Conservation (phyloP, 257 asterid species). For the Solanum tacnaense region DNA sequence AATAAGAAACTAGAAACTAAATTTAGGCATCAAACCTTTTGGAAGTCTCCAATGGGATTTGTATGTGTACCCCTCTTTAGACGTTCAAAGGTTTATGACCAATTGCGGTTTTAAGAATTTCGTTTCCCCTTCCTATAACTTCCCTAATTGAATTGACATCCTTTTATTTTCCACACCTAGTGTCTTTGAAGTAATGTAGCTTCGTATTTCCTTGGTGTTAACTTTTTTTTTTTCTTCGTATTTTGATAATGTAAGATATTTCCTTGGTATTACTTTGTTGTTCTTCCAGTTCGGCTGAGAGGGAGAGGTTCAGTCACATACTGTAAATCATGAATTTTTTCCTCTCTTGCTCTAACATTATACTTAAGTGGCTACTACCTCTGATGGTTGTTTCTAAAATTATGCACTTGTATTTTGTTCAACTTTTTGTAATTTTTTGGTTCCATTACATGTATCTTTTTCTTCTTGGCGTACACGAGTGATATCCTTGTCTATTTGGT, state of each 20-base stretch:
- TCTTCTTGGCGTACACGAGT: background rate
- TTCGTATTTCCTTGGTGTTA: background rate
- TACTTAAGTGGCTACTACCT: background rate
- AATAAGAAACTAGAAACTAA: background rate
- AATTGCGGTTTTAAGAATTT: background rate
- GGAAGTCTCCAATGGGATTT: background rate
- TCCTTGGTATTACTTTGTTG: background rate
- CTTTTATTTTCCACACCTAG: background rate
- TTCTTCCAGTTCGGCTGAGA: background rate
- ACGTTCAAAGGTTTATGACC: background rate
- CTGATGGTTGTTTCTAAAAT: background rate
- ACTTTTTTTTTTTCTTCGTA: background rate
- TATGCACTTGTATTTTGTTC: background rate
- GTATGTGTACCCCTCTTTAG: background rate
- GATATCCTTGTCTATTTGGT: background rate
- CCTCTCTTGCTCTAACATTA: background rate
- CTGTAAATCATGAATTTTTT: background rate
- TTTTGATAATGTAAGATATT: background rate
- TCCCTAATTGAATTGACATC: background rate
- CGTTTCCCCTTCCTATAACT: background rate
- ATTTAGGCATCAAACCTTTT: background rate
- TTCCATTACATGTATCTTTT: background rate
- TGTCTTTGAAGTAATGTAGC: background rate
- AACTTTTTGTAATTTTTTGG: background rate
- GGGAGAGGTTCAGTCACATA: background rate